These are phyloP conservation scores for Lolium rigidum DNA, from an alignment of 176 grass and related monocot species.

Conservation along the genomic window DNA sequence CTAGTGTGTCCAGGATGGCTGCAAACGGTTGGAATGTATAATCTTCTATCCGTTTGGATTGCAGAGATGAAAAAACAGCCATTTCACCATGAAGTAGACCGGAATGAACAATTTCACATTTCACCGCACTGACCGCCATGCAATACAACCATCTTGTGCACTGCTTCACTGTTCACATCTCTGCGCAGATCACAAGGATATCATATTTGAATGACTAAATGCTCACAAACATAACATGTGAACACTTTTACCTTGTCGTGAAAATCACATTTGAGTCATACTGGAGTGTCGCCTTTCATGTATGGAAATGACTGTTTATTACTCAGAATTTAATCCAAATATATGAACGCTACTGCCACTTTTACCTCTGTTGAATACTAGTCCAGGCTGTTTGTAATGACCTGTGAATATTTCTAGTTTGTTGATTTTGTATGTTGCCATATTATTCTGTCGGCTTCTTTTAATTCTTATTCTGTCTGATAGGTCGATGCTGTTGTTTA, in stretches of 20 bases:
- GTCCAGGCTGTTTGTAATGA: neutral
- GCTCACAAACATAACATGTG: neutral
- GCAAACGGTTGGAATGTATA: neutral
- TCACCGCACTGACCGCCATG: neutral
- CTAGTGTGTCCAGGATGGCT: neutral
- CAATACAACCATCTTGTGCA: neutral
- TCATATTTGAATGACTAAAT: neutral
- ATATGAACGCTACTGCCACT: neutral
- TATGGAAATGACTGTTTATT: neutral
- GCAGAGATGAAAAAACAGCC: neutral
- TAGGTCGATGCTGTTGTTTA: conserved; percentile 68
- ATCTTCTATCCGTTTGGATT: neutral
- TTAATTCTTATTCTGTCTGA: conserved; percentile 28
- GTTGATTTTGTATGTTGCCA: conserved; percentile 13
- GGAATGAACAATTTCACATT: neutral
- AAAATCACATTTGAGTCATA: conserved; percentile 1
- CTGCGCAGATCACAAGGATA: neutral
- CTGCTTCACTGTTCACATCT: too few species aligned
- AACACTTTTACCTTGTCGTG: neutral
- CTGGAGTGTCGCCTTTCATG: conserved; percentile 9
- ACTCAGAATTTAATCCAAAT: neutral
- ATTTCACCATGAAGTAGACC: neutral
- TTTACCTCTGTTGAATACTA: conserved; percentile 3
- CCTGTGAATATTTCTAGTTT: conserved; percentile 1
- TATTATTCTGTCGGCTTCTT: conserved; percentile 7